A percentile compares a stretch with the other conserved stretches of the same genome.
Conservation (phyloP, 2,329 filamentous ascomycete genomes). For the Trichophyton verrucosum region DNA sequence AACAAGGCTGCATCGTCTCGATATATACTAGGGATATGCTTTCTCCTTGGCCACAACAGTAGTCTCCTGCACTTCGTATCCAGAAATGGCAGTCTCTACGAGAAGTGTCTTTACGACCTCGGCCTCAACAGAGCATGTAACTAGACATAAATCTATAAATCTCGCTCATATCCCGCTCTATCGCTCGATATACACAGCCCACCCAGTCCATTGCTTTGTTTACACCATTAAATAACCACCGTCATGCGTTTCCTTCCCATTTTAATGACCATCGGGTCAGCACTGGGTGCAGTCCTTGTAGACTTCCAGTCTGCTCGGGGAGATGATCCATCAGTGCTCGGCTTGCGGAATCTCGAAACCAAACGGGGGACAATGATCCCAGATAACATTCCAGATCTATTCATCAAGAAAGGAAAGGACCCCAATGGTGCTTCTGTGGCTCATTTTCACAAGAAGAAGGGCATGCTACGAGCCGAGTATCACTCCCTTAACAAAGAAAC, state of each 20-base stretch:
- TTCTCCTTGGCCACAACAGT: not conserved
- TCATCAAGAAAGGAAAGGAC: constrained; percentile 9
- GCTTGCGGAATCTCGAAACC: constrained; percentile 10
- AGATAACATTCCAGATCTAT: constrained; percentile 9
- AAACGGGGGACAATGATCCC: constrained; percentile 5
- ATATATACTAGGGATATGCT: not conserved
- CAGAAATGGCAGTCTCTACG: not conserved
- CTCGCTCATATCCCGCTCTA: not conserved
- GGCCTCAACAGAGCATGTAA: not conserved
- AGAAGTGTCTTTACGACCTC: not conserved
- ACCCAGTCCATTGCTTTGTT: not conserved
- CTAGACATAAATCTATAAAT: not conserved
- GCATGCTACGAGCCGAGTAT: constrained; percentile 9
- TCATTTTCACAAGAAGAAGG: constrained; percentile 10
- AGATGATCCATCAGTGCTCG: constrained; percentile 8
- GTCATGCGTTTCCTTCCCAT: constrained; percentile 8
- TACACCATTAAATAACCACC: not conserved
- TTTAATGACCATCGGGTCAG: constrained; percentile 1
- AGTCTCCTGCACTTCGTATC: not conserved
- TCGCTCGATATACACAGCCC: not conserved
- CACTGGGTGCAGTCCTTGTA: constrained; percentile 6
- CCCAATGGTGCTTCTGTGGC: constrained; percentile 7
- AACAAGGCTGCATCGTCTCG: not conserved
- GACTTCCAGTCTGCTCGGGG: constrained; percentile 9
- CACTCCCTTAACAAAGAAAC: constrained; percentile 9